These are phyloP conservation scores for Tanacetum coccineum DNA, from an alignment of 129 eudicot genomes.

Conservation along the genomic window DNA sequence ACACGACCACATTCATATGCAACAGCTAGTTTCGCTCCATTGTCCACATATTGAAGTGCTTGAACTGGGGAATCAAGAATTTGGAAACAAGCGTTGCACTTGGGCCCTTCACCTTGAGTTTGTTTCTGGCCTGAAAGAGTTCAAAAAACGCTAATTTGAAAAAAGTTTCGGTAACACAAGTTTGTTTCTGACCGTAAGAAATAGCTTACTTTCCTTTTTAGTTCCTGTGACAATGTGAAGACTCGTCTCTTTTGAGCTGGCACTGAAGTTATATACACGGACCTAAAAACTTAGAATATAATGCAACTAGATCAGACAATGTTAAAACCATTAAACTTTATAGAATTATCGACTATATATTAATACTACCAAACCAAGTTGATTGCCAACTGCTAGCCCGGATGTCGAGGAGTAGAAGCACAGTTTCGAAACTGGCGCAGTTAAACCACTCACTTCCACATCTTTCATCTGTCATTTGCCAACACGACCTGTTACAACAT, in stretches of 20 bases:
- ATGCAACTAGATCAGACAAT: conserved; percentile 14
- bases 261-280: conserved; percentile 48
- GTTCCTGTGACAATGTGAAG: conserved; percentile 50
- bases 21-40: conserved; percentile 72
- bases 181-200: too few species aligned
- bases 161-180: background rate
- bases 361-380: conserved; percentile 65
- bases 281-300: conserved; percentile 48
- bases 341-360: conserved; percentile 13
- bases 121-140: conserved; percentile 48
- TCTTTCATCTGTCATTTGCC: conserved; percentile 55
- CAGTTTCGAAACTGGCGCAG: conserved; percentile 55
- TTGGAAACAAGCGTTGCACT: conserved; percentile 56
- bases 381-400: conserved; percentile 73
- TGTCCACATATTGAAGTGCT: conserved; percentile 52
- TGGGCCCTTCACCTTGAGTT: conserved; percentile 49
- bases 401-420: conserved; percentile 55
- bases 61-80: conserved; percentile 56
- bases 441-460: conserved; percentile 48
- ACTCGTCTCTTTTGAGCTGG: conserved; percentile 37
- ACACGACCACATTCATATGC: conserved; percentile 78
- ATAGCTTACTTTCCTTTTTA: conserved; percentile 56
- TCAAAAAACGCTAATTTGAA: background rate
- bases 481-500: background rate
- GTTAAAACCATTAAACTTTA: background rate